Base-by-base conservation (phyloP, 257 asterid genomes). In the Rehmannia glutinosa region DNA sequence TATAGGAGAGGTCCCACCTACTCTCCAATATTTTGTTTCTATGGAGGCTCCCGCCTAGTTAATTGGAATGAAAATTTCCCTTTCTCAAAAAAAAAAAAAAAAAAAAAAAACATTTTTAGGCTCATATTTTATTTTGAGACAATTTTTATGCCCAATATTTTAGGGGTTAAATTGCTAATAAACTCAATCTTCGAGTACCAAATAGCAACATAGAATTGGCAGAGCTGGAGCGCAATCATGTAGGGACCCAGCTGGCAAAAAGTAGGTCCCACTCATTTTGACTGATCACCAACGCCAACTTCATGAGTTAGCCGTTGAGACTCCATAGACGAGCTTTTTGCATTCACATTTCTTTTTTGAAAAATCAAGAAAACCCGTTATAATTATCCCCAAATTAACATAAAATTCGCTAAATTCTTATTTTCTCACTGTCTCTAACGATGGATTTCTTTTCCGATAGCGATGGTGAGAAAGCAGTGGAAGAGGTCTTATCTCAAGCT, bases 361-460 rank as follows among this genome's bases (percentile, higher is more conserved):
- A 24, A 7, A n/a, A n/a, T n/a, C n/a, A n/a, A n/a, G n/a, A n/a
- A n/a, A n/a, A n/a, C n/a, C n/a, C n/a, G n/a, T n/a, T n/a, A n/a
- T n/a, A n/a, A n/a, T 49, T 8, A 16, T 1, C 60, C 17, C 41
- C 19, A 53, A 54, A 39, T 13, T 20, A 64, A 24, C 41, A 20
- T 39, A 20, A 6, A 47, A 15, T 15, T 50, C 49, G 13, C 15
- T 12, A 10, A 10, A 33, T 33, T 17, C 21, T 24, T 27, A 7
- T 38, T n/a, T 9, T 51, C 19, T 35, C 25, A 13, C 49, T 6
- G 56, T 10, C 1, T 45, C 60, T 16, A 8, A 55, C 28, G 54
- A 93, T 93, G 97, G 84, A 77, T 88, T 87, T 81, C 66, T 74
- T 90, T 25, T 79, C 91, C 0, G 96, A 89, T n/a, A 90, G 96